These are phyloP conservation scores for Seminavis robusta DNA, from an alignment of 108 stramenopile genomes.

Conservation along the genomic window DNA sequence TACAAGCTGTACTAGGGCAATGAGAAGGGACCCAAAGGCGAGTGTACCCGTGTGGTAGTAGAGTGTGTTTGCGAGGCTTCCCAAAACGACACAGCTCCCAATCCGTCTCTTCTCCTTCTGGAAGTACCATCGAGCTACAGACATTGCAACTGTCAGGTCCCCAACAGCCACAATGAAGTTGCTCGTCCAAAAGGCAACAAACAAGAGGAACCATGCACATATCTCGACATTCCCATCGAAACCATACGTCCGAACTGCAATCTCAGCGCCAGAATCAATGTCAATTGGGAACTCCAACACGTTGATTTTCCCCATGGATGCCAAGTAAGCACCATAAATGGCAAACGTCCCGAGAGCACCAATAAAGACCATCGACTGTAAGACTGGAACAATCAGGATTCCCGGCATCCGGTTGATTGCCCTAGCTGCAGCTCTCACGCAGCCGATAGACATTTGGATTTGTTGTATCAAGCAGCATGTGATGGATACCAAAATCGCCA, in stretches of 20 bases:
- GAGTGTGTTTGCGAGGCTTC: conserved; percentile 45
- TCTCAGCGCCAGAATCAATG: conserved; percentile 4
- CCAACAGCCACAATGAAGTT: conserved; percentile 92
- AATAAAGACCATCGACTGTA: conserved; percentile 67
- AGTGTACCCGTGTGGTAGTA: conserved; percentile 91
- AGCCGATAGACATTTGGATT: conserved; percentile 82
- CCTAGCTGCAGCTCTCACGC: conserved; percentile 80
- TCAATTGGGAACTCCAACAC: conserved; percentile 19
- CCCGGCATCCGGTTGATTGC: conserved; percentile 78
- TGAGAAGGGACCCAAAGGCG: conserved; percentile 91
- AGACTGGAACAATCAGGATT: conserved; percentile 72
- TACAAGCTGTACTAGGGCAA: conserved; percentile 88
- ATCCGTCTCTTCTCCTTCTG: conserved; percentile 65
- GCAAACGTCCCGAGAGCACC: conserved; percentile 60
- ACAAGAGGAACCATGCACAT: conserved; percentile 82
- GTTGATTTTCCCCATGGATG: conserved; percentile 70
- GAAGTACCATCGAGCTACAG: conserved; percentile 84
- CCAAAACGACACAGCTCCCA: conserved; percentile 62
- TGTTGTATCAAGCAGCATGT: conserved; percentile 77
- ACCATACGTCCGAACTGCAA: conserved; percentile 38
- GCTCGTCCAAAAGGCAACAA: conserved; percentile 91
- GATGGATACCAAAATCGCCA: conserved; percentile 53
- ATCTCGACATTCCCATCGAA: conserved; percentile 45
- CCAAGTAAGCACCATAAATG: conserved; percentile 58
- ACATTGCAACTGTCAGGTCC: conserved; percentile 84